Evolutionary conservation across 2,329 filamentous ascomycete genomes (phyloP).

Genomic region (Mycosphaerella sp.): DNA sequence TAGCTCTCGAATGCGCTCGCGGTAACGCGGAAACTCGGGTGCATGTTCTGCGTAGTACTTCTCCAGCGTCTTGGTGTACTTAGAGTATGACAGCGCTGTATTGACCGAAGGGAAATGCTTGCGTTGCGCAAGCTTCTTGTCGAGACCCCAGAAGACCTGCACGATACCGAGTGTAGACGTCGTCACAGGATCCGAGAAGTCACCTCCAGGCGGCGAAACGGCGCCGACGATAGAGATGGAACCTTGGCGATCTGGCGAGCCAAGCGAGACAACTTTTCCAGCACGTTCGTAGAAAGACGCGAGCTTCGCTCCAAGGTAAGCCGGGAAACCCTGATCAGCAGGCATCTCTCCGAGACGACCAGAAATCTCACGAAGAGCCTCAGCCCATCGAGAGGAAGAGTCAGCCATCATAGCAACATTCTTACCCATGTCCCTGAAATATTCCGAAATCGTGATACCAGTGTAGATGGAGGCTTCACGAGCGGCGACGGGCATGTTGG

Average conservation of each 20-base stretch:
- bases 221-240: slow-evolving; percentile 97
- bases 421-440: slow-evolving; percentile 95
- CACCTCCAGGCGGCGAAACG: slow-evolving; percentile 93
- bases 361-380: slow-evolving; percentile 96
- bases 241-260: slow-evolving; percentile 79
- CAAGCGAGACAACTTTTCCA: slow-evolving; percentile 75
- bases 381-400: slow-evolving; percentile 95
- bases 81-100: slow-evolving; percentile 89
- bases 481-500: slow-evolving; percentile 96
- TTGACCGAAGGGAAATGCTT: slow-evolving; percentile 99
- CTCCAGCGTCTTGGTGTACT: slow-evolving; percentile 84
- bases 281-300: slow-evolving; percentile 99
- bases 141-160: slow-evolving; percentile 98
- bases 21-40: slow-evolving; percentile 87
- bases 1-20: slow-evolving; percentile 88
- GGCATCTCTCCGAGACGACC: slow-evolving; percentile 99
- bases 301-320: slow-evolving; percentile 92
- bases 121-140: slow-evolving; percentile 98
- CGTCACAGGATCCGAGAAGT: slow-evolving; percentile 98
- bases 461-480: slow-evolving; percentile 99
- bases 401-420: slow-evolving; percentile 99
- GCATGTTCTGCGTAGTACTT: slow-evolving; percentile 91
- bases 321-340: slow-evolving; percentile 98
- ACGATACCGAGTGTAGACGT: slow-evolving; percentile 91
- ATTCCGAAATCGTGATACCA: slow-evolving; percentile 79